phyloP scores from a whole-genome alignment of 129 eudicot genomes.

The Artemisia annua region DNA sequence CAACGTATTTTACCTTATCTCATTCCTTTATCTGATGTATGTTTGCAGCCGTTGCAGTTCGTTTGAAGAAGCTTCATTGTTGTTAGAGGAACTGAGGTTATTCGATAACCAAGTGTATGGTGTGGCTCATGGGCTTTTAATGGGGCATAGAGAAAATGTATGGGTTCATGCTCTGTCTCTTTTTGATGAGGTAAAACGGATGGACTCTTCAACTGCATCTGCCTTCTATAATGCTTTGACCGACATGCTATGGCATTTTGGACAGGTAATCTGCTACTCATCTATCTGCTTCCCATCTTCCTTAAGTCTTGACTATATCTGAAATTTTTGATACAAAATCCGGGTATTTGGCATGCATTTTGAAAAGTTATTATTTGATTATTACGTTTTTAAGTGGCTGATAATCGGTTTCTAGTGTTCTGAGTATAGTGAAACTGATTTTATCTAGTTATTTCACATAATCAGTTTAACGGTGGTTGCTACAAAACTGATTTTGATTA shows the following conservation, averaged over 20 bases:
- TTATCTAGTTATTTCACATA: no score
- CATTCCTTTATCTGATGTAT: neutral
- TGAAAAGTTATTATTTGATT: no score
- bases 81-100: constrained; percentile 81
- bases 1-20: no score
- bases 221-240: constrained; percentile 98
- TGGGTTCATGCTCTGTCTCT: constrained; percentile 91
- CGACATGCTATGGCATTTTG: constrained; percentile 98
- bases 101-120: constrained; percentile 95
- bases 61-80: constrained; percentile 86
- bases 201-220: constrained; percentile 95
- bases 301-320: no score
- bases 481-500: no score
- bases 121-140: constrained; percentile 90
- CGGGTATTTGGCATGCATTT: no score
- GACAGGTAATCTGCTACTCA: constrained; percentile 57
- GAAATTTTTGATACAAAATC: no score
- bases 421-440: no score
- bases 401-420: no score
- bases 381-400: no score
- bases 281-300: no score
- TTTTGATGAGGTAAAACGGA: constrained; percentile 87
- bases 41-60: constrained; percentile 87
- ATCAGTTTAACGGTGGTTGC: no score
- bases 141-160: constrained; percentile 70